These are phyloP conservation scores for Aegle marmelos DNA, from an alignment of 345 rosid species.

Conservation along the genomic window DNA sequence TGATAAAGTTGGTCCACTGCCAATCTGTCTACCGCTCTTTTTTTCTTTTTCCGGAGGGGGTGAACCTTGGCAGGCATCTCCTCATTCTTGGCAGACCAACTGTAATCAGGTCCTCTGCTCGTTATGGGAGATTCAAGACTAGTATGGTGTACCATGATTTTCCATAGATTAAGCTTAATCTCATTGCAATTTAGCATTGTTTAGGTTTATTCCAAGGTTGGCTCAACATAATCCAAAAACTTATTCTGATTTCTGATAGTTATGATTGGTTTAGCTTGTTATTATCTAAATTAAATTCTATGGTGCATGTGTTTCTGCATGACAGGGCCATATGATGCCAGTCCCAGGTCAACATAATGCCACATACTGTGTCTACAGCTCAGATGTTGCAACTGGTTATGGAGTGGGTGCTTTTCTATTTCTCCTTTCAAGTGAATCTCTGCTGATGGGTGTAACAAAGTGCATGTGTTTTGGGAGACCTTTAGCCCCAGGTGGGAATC, in stretches of 20 bases:
- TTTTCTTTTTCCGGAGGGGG: no score
- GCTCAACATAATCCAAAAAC: neutral
- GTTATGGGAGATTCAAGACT: neutral
- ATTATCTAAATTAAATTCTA: constrained; percentile 2
- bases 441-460: constrained; percentile 86
- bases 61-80: neutral
- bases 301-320: constrained; percentile 5
- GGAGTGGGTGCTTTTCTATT: constrained; percentile 93
- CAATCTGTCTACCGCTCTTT: neutral
- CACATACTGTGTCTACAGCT: constrained; percentile 74
- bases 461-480: constrained; percentile 98
- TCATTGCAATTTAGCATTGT: neutral
- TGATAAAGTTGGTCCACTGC: neutral
- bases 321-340: constrained; percentile 52
- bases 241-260: neutral
- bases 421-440: constrained; percentile 83
- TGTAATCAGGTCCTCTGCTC: neutral
- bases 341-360: constrained; percentile 43
- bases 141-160: neutral
- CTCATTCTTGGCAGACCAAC: neutral
- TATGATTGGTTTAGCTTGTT: neutral
- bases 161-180: neutral
- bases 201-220: neutral
- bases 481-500: constrained; percentile 68
- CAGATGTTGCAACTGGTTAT: constrained; percentile 94